Conservation (phyloP, 306 rosid species). For the Prunus dulcis region DNA sequence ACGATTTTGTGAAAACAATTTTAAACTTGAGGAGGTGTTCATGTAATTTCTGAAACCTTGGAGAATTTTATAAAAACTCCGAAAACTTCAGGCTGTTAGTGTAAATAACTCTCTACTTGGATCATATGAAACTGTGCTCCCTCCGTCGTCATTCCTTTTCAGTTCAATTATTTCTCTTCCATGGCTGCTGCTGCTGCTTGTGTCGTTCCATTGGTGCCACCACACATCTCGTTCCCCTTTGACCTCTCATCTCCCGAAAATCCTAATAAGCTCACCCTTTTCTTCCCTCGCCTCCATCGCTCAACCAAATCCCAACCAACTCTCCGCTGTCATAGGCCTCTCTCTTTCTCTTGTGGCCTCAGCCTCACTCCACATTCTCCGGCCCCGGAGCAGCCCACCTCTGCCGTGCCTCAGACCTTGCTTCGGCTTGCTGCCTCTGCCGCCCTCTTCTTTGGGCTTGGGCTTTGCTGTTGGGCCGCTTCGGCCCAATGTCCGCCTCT, state of each 20-base stretch:
- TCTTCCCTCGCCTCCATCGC: not conserved
- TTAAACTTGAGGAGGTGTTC: too few relatives aligned
- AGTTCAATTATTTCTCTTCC: not conserved
- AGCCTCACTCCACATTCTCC: not conserved
- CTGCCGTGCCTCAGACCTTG: conserved; percentile 3
- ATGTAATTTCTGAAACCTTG: too few relatives aligned
- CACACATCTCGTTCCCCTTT: not conserved
- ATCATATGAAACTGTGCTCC: not conserved
- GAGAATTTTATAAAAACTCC: too few relatives aligned
- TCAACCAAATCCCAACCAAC: not conserved
- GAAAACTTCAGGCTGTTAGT: too few relatives aligned
- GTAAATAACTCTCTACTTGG: not conserved
- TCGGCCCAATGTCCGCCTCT: conserved; percentile 19
- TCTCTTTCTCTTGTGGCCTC: not conserved
- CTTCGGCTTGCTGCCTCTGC: conserved; percentile 48
- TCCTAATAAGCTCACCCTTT: not conserved
- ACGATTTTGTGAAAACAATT: accelerated
- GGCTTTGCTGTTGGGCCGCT: conserved; percentile 46
- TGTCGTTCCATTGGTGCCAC: not conserved
- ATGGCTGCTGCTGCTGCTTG: not conserved
- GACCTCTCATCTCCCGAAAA: not conserved
- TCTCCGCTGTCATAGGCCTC: not conserved
- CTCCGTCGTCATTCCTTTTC: not conserved
- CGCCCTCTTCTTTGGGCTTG: conserved; percentile 48
- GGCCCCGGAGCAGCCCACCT: conserved; percentile 14